A percentile compares a stretch with the other conserved stretches of the same genome.
phyloP scores from a whole-genome alignment of 345 rosid genomes.

The Limnanthes douglasii region DNA sequence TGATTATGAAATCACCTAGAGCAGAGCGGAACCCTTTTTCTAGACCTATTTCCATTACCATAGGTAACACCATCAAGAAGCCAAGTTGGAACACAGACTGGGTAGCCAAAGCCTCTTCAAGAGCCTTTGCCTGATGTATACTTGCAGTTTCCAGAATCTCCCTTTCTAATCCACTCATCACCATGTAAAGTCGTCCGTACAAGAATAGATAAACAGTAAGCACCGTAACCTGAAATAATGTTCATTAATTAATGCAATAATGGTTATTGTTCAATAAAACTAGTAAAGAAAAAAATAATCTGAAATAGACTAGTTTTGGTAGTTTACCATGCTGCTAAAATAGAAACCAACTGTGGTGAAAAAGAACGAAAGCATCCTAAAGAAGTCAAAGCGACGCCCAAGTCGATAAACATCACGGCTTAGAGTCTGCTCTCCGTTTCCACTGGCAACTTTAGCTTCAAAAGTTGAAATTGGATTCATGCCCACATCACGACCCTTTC shows the following conservation, averaged over 20 bases:
- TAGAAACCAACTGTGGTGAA: conserved; percentile 96
- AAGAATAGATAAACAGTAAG: conserved; percentile 75
- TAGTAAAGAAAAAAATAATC: too few relatives aligned
- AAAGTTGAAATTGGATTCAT: conserved; percentile 86
- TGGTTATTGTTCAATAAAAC: too few relatives aligned
- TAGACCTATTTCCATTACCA: conserved; percentile 93
- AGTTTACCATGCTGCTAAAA: conserved; percentile 83
- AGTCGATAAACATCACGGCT: conserved; percentile 95
- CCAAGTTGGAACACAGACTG: conserved; percentile 85
- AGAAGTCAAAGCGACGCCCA: conserved; percentile 85
- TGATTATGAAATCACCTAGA: conserved; percentile 74
- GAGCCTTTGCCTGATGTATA: conserved; percentile 55
- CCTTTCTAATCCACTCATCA: conserved; percentile 76
- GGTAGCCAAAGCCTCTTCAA: conserved; percentile 78
- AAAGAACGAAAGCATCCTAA: conserved; percentile 95
- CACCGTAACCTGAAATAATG: conserved; percentile 63
- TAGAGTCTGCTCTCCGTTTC: conserved; percentile 97
- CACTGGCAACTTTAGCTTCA: conserved; percentile 95
- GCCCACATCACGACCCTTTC: conserved; percentile 95
- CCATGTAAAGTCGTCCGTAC: conserved; percentile 84
- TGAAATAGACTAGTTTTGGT: background rate
- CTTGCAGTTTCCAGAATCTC: conserved; percentile 39
- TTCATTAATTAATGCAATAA: too few relatives aligned
- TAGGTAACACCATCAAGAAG: conserved; percentile 66
- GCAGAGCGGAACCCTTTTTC: conserved; percentile 92